Conservation (phyloP, 495 filamentous ascomycete genomes). For the Podospora pseudocomata region DNA sequence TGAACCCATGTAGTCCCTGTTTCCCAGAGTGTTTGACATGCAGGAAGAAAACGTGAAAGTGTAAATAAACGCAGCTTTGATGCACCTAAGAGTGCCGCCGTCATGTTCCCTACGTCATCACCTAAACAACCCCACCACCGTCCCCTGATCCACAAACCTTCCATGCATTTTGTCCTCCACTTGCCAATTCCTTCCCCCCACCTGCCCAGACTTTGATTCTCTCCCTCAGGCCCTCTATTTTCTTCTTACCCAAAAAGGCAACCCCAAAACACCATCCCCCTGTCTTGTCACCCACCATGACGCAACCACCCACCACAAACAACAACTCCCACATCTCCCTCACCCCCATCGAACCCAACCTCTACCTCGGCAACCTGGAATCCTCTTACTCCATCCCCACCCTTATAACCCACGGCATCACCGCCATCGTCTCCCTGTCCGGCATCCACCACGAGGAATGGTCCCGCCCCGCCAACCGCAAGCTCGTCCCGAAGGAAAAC, state of each 20-base stretch:
- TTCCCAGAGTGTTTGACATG: too few relatives aligned
- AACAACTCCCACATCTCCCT: slow-evolving; percentile 3
- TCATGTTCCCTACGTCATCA: too few relatives aligned
- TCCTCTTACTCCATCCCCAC: slow-evolving; percentile 28
- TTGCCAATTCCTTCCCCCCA: too few relatives aligned
- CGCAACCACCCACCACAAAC: not conserved
- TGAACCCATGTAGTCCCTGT: too few relatives aligned
- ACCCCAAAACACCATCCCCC: not conserved
- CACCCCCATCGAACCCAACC: slow-evolving; percentile 35
- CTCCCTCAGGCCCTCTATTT: not conserved
- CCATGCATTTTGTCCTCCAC: too few relatives aligned
- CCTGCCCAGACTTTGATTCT: not conserved
- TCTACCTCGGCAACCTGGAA: slow-evolving; percentile 37
- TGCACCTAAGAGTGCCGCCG: too few relatives aligned
- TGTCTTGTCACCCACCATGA: not conserved
- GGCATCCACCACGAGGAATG: slow-evolving; percentile 10
- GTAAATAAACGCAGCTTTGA: too few relatives aligned
- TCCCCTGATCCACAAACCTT: too few relatives aligned
- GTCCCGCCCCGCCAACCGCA: slow-evolving; percentile 27
- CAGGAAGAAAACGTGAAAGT: too few relatives aligned
- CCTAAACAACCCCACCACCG: too few relatives aligned
- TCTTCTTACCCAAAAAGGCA: not conserved
- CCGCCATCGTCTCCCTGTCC: slow-evolving; percentile 36
- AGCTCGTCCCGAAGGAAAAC: slow-evolving; percentile 29
- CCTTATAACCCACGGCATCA: slow-evolving; percentile 34